phyloP scores from a whole-genome alignment of 768 basidiomycete genomes.

The Amanita muscaria region DNA sequence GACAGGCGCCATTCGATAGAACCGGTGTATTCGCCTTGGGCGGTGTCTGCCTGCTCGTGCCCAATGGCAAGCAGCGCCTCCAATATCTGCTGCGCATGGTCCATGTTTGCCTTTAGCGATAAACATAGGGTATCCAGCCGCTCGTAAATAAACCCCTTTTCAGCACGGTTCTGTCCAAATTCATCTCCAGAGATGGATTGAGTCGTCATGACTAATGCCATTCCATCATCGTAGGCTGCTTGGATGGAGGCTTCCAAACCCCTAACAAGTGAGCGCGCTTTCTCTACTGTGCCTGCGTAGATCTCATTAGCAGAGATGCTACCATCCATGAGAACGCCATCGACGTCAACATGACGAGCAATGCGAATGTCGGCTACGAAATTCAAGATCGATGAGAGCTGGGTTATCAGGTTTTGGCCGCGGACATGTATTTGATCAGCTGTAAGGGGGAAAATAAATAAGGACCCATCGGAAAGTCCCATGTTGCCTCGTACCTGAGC shows the following conservation, averaged over 20 bases:
- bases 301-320: conserved; percentile 35
- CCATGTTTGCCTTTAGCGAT: conserved; percentile 49
- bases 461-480: conserved; percentile 1
- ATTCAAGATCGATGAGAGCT: conserved; percentile 49
- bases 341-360: conserved; percentile 76
- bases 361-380: conserved; percentile 66
- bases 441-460: no score
- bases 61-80: conserved; percentile 56
- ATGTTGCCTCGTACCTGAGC: conserved; percentile 26
- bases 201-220: conserved; percentile 47
- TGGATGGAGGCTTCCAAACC: conserved; percentile 65
- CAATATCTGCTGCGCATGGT: conserved; percentile 46
- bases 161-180: conserved; percentile 20
- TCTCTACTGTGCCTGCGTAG: conserved; percentile 60
- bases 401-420: conserved; percentile 44
- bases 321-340: conserved; percentile 52
- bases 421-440: conserved; percentile 33
- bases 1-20: conserved; percentile 77
- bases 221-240: conserved; percentile 64
- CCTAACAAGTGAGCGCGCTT: conserved; percentile 58
- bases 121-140: conserved; percentile 40
- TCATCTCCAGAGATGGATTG: conserved; percentile 43
- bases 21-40: conserved; percentile 61
- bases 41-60: conserved; percentile 61
- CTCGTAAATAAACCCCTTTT: conserved; percentile 30